Evolutionary conservation across 2,329 filamentous ascomycete genomes (phyloP).

Genomic region (Microdochium trichocladiopsis): DNA sequence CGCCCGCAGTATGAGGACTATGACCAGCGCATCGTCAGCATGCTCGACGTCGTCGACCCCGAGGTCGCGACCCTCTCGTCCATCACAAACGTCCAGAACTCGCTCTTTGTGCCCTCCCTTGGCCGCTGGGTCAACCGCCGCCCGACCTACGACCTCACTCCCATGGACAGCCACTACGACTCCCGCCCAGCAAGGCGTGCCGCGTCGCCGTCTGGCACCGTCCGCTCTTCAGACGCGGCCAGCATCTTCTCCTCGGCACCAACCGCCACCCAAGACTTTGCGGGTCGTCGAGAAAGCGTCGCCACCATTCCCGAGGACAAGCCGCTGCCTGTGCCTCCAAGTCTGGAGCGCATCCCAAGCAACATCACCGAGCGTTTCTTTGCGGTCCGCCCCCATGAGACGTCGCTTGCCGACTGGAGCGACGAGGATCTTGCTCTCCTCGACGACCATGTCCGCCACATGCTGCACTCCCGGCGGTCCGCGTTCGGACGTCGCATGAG

Average conservation of each 20-base stretch:
- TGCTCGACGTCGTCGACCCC: constrained; percentile 43
- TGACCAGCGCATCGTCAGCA: neutral
- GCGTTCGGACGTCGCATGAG: constrained; percentile 74
- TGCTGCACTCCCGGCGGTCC: constrained; percentile 74
- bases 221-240: neutral
- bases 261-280: constrained; percentile 14
- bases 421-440: constrained; percentile 67
- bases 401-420: constrained; percentile 66
- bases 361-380: constrained; percentile 69
- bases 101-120: constrained; percentile 78
- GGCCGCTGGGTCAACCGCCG: constrained; percentile 68
- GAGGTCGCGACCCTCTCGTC: constrained; percentile 78
- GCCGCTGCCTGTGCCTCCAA: neutral
- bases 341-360: constrained; percentile 15
- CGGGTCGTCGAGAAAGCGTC: constrained; percentile 9
- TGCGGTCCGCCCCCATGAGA: constrained; percentile 71
- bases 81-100: constrained; percentile 85
- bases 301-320: constrained; percentile 9
- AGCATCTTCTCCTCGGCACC: constrained; percentile 16
- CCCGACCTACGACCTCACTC: constrained; percentile 69
- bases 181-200: neutral
- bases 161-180: constrained; percentile 18
- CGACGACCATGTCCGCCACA: constrained; percentile 81
- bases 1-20: neutral
- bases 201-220: constrained; percentile 10